phyloP scores from a whole-genome alignment of 2,329 filamentous ascomycete genomes.

The Neonectria neomacrospora region DNA sequence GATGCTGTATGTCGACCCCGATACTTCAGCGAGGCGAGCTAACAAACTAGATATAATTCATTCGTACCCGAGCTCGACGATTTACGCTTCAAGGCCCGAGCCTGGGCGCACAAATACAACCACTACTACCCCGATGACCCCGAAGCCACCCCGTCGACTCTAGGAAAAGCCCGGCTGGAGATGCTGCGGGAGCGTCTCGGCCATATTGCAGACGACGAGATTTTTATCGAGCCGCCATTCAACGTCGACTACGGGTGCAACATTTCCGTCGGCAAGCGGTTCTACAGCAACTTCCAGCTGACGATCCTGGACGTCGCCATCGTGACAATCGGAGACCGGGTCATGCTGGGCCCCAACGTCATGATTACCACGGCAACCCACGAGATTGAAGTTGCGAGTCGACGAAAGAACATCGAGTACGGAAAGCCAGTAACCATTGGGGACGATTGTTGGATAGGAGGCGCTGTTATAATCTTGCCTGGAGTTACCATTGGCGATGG shows the following conservation, averaged over 20 bases:
- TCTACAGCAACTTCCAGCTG: slow-evolving; percentile 66
- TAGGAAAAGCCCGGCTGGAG: slow-evolving; percentile 40
- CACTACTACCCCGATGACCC: slow-evolving; percentile 56
- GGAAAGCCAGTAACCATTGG: slow-evolving; percentile 60
- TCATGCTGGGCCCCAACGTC: slow-evolving; percentile 64
- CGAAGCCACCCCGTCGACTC: slow-evolving; percentile 6
- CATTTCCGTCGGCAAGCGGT: slow-evolving; percentile 65
- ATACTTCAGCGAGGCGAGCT: accelerated
- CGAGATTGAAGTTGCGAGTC: slow-evolving; percentile 59
- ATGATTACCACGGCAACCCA: slow-evolving; percentile 64
- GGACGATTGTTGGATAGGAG: slow-evolving; percentile 74
- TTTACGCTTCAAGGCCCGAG: slow-evolving; percentile 60
- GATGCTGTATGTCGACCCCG: slow-evolving; percentile 59
- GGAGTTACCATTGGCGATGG: slow-evolving; percentile 84
- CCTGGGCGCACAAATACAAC: slow-evolving; percentile 64
- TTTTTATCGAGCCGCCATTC: slow-evolving; percentile 67
- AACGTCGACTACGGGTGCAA: slow-evolving; percentile 72
- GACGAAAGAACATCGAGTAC: slow-evolving; percentile 60
- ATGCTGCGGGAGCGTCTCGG: slow-evolving; percentile 60
- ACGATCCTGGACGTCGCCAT: slow-evolving; percentile 63
- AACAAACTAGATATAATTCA: slow-evolving; percentile 56
- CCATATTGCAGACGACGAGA: slow-evolving; percentile 56
- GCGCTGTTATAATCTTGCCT: slow-evolving; percentile 77
- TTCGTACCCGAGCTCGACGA: slow-evolving; percentile 55
- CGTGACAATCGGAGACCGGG: slow-evolving; percentile 62